phyloP scores from a whole-genome alignment of 2,329 filamentous ascomycete genomes.

The Ceratocystis cubensis region DNA sequence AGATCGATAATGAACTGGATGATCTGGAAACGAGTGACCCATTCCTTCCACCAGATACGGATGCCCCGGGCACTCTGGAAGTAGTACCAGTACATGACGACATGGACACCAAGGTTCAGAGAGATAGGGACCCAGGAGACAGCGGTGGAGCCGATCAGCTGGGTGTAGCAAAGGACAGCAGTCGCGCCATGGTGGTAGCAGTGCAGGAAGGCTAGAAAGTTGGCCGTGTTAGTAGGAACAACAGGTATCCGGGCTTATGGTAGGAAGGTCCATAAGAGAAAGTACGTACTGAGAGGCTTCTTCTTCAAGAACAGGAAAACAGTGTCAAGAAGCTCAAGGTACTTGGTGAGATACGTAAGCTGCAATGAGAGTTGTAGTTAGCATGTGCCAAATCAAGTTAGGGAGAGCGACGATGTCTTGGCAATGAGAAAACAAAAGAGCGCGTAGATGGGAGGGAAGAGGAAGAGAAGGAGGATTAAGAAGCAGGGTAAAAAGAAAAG shows the following conservation, averaged over 20 bases:
- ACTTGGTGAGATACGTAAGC: slow-evolving; percentile 98
- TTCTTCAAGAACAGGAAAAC: slow-evolving; percentile 98
- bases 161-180: slow-evolving; percentile 93
- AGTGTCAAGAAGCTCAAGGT: slow-evolving; percentile 88
- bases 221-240: not conserved
- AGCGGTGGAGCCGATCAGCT: slow-evolving; percentile 81
- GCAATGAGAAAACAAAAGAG: not conserved
- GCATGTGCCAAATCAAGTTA: not conserved
- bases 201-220: slow-evolving; percentile 66
- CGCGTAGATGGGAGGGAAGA: not conserved
- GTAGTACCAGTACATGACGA: slow-evolving; percentile 99
- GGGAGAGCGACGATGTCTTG: not conserved
- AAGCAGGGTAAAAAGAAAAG: not conserved
- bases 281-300: slow-evolving; percentile 62
- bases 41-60: slow-evolving; percentile 99
- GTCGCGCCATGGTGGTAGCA: slow-evolving; percentile 98
- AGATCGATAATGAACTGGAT: slow-evolving; percentile 95
- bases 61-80: slow-evolving; percentile 96
- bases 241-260: not conserved
- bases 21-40: slow-evolving; percentile 96
- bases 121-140: slow-evolving; percentile 93
- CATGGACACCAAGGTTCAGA: slow-evolving; percentile 86
- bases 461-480: not conserved
- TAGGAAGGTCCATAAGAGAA: slow-evolving; percentile 27
- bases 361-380: slow-evolving; percentile 29